phyloP scores from a whole-genome alignment of 257 asterid species.

The Ajuga chamaepitys region DNA sequence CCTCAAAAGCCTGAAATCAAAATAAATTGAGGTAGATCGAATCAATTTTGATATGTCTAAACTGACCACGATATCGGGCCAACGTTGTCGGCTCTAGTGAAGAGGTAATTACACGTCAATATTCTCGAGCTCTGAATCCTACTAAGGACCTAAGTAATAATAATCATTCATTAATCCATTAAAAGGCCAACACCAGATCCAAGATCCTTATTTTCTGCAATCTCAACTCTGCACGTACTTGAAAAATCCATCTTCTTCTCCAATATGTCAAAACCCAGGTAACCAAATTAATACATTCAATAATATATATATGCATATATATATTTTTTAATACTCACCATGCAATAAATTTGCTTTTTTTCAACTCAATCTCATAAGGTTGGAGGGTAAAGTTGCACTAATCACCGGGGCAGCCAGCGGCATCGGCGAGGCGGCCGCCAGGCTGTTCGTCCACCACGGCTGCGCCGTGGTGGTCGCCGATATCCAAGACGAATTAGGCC shows the following conservation, averaged over 20 bases:
- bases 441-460: slow-evolving; percentile 48
- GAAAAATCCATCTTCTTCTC: background rate
- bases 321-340: background rate
- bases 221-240: background rate
- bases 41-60: no score
- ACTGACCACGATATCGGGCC: no score
- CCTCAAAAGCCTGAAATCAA: no score
- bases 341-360: background rate
- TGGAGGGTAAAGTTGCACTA: slow-evolving; percentile 65
- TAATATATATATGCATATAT: background rate
- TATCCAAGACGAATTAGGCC: slow-evolving; percentile 47
- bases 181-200: slow-evolving; percentile 22
- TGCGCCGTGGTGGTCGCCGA: slow-evolving; percentile 52
- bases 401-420: slow-evolving; percentile 82
- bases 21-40: no score
- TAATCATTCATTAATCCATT: background rate
- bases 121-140: slow-evolving; percentile 29
- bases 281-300: background rate
- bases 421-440: slow-evolving; percentile 50
- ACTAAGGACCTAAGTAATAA: background rate
- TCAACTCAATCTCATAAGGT: slow-evolving; percentile 12
- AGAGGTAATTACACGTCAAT: background rate
- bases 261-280: slow-evolving; percentile 34
- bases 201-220: slow-evolving; percentile 13
- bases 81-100: no score